Base-by-base conservation (phyloP, 2,329 filamentous ascomycete species). In the Xylaria arbuscula region DNA sequence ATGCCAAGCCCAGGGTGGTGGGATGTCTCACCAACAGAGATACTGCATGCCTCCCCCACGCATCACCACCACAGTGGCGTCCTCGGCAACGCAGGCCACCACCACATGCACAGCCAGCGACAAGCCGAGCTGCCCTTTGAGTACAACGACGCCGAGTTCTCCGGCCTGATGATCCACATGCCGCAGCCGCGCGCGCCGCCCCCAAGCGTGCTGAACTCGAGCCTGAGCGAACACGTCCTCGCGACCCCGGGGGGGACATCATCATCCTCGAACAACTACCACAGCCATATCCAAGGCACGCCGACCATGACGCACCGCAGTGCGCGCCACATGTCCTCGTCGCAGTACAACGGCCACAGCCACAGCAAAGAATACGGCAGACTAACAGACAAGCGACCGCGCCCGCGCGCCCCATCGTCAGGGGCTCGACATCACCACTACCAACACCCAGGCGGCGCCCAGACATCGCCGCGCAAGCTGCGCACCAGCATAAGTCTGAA, bases 121-220 rank as follows among this genome's bases (percentile, higher is more conserved):
- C 81, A 83, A 22, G 73, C 75, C 9, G 80, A 82, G 22, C 74
- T 84, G 48, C 74, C 80, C 0, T 84, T 83, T 64, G 81, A 83
- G 53, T 83, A 82, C 68, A 62, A 45, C 40, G n/a, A 70, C 53
- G 61, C 71, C 8, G 78, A 78, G 40, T 67, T 82, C 62, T 75
- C 79, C 53, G 84, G 84, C 1, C 82, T 87, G 66, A 84, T 86
- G 83, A 85, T 88, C 66, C 83, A 87, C 72, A 85, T 86, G 84
- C 85, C 84, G 19, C 84, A 85, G 67, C 81, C 84, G 3, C 83
- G 78, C 0, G 69, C 75, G 5, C 76, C 79, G 0, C 77, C 79
- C 34, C 78, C 82, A 6, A 76, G 80, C 15, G 76, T 83, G 28
- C 76, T 83, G 62, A 82, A 71, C 65, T 74, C 62, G 67, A 79